Evolutionary conservation across 768 basidiomycete genomes (phyloP).

Genomic region (Gloeopeniophorella convolvens): DNA sequence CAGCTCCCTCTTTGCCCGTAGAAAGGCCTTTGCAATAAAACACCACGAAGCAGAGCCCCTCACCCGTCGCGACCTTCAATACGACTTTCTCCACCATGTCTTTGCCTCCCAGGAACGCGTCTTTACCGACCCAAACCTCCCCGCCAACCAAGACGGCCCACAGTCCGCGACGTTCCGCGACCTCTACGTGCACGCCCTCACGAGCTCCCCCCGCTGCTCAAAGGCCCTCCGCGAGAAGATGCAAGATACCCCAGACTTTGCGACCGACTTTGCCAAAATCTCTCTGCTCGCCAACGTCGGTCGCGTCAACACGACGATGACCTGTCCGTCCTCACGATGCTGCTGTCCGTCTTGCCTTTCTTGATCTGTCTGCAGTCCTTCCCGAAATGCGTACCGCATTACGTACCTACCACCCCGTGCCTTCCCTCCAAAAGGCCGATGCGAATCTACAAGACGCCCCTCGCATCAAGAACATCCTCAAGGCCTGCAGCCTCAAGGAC

Average conservation of each 20-base stretch:
- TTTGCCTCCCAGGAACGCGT: conserved; percentile 40
- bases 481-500: conserved; percentile 47
- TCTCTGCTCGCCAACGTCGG: conserved; percentile 73
- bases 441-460: conserved; percentile 75
- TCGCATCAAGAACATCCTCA: conserved; percentile 69
- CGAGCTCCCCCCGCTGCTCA: conserved; percentile 59
- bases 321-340: conserved; percentile 40
- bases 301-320: conserved; percentile 75
- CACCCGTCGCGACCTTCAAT: conserved; percentile 63
- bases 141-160: conserved; percentile 31
- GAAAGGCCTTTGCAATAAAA: conserved; percentile 40
- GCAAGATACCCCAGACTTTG: conserved; percentile 49
- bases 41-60: conserved; percentile 61
- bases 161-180: conserved; percentile 39
- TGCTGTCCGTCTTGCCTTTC: not conserved
- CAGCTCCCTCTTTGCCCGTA: conserved; percentile 38
- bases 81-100: conserved; percentile 38
- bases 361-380: conserved; percentile 44
- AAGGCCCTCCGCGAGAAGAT: conserved; percentile 69
- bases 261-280: conserved; percentile 68
- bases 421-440: conserved; percentile 59
- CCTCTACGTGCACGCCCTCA: conserved; percentile 40
- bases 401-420: conserved; percentile 73
- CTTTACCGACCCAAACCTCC: conserved; percentile 58
- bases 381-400: conserved; percentile 75